Evolutionary conservation across 192 early-diverging fungal genomes (phyloP).

Genomic region (Backusella morwellensis): DNA sequence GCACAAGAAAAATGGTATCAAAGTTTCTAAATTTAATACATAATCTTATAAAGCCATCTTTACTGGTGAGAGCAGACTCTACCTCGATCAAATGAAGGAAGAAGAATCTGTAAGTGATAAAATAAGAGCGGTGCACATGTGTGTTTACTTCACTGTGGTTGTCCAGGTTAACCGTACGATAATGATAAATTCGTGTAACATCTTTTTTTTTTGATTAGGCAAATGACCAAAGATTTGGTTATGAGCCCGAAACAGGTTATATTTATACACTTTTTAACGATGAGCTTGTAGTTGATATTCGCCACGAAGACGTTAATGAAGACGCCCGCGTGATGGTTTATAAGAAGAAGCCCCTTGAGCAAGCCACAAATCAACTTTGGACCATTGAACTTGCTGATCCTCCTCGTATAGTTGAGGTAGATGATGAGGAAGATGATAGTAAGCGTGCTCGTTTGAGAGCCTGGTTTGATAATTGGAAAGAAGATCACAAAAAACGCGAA

Average conservation of each 20-base stretch:
- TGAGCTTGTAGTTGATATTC: slow-evolving; percentile 21
- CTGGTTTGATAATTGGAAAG: slow-evolving; percentile 30
- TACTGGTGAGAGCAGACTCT: slow-evolving; percentile 21
- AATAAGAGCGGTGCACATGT: neutral
- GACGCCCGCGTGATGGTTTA: slow-evolving; percentile 24
- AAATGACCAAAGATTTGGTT: slow-evolving; percentile 35
- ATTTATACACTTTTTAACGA: slow-evolving; percentile 24
- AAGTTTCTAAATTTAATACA: neutral
- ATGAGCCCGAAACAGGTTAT: slow-evolving; percentile 19
- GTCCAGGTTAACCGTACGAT: too few relatives aligned
- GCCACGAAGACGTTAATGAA: slow-evolving; percentile 1
- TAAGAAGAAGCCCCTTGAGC: slow-evolving; percentile 17
- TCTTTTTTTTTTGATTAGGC: slow-evolving; percentile 15
- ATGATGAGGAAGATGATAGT: slow-evolving; percentile 25
- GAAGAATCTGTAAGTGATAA: slow-evolving; percentile 19
- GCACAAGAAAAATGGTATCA: neutral
- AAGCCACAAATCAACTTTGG: slow-evolving; percentile 31
- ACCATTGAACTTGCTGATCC: slow-evolving; percentile 22
- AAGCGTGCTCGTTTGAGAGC: slow-evolving; percentile 19
- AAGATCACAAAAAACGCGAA: slow-evolving; percentile 15
- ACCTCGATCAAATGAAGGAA: slow-evolving; percentile 32
- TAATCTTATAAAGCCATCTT: slow-evolving; percentile 22
- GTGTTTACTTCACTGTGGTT: neutral
- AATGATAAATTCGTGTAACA: neutral
- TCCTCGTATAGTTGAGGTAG: slow-evolving; percentile 13